Evolutionary conservation across 2,329 filamentous ascomycete genomes (phyloP).

Genomic region (Exophiala mesophila): DNA sequence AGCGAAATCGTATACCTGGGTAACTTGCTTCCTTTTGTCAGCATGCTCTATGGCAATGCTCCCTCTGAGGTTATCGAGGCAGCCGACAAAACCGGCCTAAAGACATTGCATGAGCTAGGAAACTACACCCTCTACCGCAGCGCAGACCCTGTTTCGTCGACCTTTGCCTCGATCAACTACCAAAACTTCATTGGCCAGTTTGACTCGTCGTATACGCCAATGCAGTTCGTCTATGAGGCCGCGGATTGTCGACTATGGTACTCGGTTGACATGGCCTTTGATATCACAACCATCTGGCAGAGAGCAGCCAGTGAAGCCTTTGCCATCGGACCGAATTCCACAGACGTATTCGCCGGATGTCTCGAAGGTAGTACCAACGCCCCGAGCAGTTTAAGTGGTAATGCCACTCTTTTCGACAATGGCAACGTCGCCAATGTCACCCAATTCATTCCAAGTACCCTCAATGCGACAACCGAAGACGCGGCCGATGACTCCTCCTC

Average conservation of each 20-base stretch:
- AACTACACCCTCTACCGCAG: constrained; percentile 2
- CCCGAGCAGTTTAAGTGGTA: constrained; percentile 16
- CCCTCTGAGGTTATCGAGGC: background rate
- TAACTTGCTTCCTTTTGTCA: background rate
- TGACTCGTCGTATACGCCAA: constrained; percentile 40
- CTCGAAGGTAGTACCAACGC: constrained; percentile 15
- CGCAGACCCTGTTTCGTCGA: background rate
- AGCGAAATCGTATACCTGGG: background rate
- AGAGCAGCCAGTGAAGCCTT: constrained; percentile 13
- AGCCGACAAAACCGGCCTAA: background rate
- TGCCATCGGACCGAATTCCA: constrained; percentile 8
- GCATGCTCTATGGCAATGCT: background rate
- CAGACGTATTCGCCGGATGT: constrained; percentile 4
- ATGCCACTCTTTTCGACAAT: constrained; percentile 12
- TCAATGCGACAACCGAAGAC: too few species aligned
- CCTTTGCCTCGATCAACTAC: constrained; percentile 33
- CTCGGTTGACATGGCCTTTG: constrained; percentile 4
- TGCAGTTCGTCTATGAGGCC: constrained; percentile 57
- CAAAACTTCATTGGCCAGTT: constrained; percentile 41
- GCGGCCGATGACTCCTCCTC: too few species aligned
- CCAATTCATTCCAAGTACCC: constrained; percentile 3
- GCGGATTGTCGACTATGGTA: constrained; percentile 49
- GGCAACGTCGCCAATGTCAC: constrained; percentile 16
- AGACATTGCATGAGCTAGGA: background rate
- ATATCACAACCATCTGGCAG: constrained; percentile 6